Evolutionary conservation across 345 rosid genomes (phyloP).

Genomic region (Citrus maxima): DNA sequence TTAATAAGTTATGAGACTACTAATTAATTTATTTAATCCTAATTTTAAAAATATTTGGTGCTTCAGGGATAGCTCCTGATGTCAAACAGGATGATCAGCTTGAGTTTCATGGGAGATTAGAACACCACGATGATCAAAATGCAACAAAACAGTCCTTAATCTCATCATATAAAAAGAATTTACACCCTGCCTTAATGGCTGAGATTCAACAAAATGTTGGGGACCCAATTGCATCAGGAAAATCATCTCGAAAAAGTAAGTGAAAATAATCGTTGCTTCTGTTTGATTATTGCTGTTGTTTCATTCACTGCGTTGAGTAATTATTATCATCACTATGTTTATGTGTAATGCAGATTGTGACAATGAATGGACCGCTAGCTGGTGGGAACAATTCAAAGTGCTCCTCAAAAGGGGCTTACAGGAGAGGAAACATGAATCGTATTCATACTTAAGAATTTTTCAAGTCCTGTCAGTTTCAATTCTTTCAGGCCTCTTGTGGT

Average conservation of each 20-base stretch:
- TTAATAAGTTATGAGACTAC: neutral
- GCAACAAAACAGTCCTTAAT: slow-evolving; percentile 56
- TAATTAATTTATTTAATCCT: neutral
- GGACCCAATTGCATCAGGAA: slow-evolving; percentile 24
- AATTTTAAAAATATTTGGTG: slow-evolving; percentile 1
- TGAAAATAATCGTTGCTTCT: neutral
- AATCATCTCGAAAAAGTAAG: slow-evolving; percentile 35
- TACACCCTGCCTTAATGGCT: slow-evolving; percentile 53
- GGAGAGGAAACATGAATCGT: slow-evolving; percentile 86
- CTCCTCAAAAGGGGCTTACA: slow-evolving; percentile 64
- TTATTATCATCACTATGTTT: neutral
- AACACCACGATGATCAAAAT: slow-evolving; percentile 58
- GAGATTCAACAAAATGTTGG: slow-evolving; percentile 41
- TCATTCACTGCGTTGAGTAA: neutral
- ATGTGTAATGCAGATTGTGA: slow-evolving; percentile 29
- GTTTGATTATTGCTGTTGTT: neutral
- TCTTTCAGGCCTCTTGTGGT: slow-evolving; percentile 88
- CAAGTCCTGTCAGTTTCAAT: slow-evolving; percentile 83
- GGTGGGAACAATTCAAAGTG: slow-evolving; percentile 83
- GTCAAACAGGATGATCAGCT: slow-evolving; percentile 49
- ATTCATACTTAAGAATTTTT: slow-evolving; percentile 72
- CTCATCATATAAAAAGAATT: slow-evolving; percentile 51
- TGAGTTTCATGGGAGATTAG: slow-evolving; percentile 47
- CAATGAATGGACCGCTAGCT: slow-evolving; percentile 69
- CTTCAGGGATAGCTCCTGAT: slow-evolving; percentile 65